Evolutionary conservation across 2,329 filamentous ascomycete species (phyloP).

Genomic region (Fusarium haematococcum): DNA sequence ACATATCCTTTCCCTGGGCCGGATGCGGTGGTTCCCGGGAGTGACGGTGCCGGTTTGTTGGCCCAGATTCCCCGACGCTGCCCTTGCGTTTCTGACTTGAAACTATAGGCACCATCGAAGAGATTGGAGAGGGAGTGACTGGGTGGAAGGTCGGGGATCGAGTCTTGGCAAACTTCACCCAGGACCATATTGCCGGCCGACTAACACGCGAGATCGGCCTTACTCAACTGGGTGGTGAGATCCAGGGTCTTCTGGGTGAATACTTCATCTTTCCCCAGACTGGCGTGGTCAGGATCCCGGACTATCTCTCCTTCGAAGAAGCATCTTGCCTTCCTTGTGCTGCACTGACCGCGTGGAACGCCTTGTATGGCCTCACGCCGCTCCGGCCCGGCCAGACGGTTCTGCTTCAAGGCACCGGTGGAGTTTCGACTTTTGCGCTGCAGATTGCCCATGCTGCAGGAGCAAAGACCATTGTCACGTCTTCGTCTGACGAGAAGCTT

Average conservation of each 20-base stretch:
- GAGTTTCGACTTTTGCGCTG: constrained; percentile 21
- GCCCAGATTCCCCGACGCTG: no score
- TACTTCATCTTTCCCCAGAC: constrained; percentile 31
- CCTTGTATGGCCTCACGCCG: constrained; percentile 15
- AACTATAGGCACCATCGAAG: not conserved
- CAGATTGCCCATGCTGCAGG: constrained; percentile 24
- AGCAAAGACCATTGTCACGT: constrained; percentile 40
- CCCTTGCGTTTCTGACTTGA: not conserved
- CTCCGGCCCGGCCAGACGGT: constrained; percentile 52
- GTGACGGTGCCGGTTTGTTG: constrained; percentile 17
- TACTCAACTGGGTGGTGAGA: constrained; percentile 16
- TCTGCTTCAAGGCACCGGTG: constrained; percentile 52
- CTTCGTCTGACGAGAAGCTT: constrained; percentile 32
- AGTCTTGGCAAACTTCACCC: constrained; percentile 23
- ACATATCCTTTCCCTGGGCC: constrained; percentile 22
- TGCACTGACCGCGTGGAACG: constrained; percentile 32
- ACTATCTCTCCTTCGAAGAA: constrained; percentile 31
- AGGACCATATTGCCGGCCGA: constrained; percentile 22
- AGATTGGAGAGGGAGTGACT: constrained; percentile 14
- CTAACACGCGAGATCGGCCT: constrained; percentile 21
- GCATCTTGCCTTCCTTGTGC: constrained; percentile 30
- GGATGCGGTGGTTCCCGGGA: constrained; percentile 13
- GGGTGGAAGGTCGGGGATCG: constrained; percentile 28
- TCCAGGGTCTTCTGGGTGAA: constrained; percentile 26
- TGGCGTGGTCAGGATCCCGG: constrained; percentile 28